These are phyloP conservation scores for Arabidopsis arenosa DNA, from an alignment of 345 rosid species.

Conservation along the genomic window DNA sequence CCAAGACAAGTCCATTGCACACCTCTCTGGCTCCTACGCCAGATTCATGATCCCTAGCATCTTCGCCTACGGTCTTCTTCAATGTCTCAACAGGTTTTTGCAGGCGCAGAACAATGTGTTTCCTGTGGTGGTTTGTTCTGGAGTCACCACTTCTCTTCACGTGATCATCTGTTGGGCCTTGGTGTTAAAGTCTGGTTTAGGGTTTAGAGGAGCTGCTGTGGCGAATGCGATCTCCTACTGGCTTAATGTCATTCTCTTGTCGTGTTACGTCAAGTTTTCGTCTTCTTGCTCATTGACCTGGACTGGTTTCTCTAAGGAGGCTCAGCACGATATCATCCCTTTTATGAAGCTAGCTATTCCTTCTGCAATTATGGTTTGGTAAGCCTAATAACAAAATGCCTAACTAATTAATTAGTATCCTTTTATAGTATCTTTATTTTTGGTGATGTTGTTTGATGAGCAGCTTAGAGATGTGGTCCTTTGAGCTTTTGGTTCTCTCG, in stretches of 20 bases:
- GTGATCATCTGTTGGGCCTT: constrained; percentile 35
- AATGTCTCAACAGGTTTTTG: constrained; percentile 64
- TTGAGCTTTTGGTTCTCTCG: constrained; percentile 48
- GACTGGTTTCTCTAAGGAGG: constrained; percentile 51
- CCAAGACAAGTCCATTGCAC: constrained; percentile 45
- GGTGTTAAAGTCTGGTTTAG: constrained; percentile 41
- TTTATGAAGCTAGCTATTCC: constrained; percentile 52
- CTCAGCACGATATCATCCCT: constrained; percentile 26
- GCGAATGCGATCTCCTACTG: constrained; percentile 40
- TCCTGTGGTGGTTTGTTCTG: constrained; percentile 50
- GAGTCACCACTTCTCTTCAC: constrained; percentile 32
- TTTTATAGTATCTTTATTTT: not conserved
- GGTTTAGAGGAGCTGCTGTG: constrained; percentile 44
- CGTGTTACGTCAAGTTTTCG: constrained; percentile 43
- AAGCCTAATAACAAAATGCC: not conserved
- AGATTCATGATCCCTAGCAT: constrained; percentile 69
- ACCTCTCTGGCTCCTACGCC: constrained; percentile 45
- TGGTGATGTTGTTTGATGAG: not conserved
- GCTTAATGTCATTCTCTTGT: constrained; percentile 42
- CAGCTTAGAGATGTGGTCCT: constrained; percentile 58
- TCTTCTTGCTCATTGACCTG: constrained; percentile 49
- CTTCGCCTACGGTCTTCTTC: constrained; percentile 62
- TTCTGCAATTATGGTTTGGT: constrained; percentile 59
- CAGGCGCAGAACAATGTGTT: constrained; percentile 64
- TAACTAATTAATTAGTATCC: not conserved